Conservation (phyloP, 1,284 basidiomycete genomes). For the Cystobasidium pallidum region DNA sequence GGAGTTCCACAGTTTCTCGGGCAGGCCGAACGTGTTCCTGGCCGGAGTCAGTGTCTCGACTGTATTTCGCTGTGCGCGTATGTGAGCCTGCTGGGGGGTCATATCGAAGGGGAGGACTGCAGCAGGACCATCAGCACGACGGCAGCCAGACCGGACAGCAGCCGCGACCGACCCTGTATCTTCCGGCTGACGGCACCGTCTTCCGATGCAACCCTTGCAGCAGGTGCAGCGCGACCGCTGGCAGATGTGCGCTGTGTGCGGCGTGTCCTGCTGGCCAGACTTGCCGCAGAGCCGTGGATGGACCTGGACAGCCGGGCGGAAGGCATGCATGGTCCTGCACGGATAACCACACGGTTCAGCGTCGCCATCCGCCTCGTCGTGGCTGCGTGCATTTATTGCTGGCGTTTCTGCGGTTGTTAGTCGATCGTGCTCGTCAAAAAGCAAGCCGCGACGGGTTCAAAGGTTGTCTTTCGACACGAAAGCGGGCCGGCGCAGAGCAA, state of each 20-base stretch:
- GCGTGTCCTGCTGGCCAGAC: neutral
- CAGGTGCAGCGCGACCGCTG: neutral
- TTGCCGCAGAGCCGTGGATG: neutral
- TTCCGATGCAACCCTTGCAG: neutral
- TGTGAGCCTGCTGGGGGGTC: neutral
- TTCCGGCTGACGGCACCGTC: neutral
- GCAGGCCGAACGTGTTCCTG: neutral
- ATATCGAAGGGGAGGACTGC: neutral
- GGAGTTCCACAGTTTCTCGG: neutral
- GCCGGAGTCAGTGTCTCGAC: neutral
- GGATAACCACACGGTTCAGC: neutral
- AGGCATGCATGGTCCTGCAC: neutral
- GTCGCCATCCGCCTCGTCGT: neutral
- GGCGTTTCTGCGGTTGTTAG: neutral
- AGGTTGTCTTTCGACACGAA: conserved; percentile 1
- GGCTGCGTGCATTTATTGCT: neutral
- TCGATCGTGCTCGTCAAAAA: neutral
- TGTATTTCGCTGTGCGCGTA: neutral
- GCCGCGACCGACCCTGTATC: neutral
- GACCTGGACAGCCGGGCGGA: neutral
- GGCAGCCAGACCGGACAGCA: too few species aligned
- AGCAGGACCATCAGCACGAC: neutral
- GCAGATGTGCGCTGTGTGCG: neutral
- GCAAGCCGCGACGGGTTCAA: neutral
- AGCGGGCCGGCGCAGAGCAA: neutral